Evolutionary conservation across 2,329 filamentous ascomycete genomes (phyloP), one percentile per base, ranked within the genome.

Genomic region (Cladophialophora immunda): DNA sequence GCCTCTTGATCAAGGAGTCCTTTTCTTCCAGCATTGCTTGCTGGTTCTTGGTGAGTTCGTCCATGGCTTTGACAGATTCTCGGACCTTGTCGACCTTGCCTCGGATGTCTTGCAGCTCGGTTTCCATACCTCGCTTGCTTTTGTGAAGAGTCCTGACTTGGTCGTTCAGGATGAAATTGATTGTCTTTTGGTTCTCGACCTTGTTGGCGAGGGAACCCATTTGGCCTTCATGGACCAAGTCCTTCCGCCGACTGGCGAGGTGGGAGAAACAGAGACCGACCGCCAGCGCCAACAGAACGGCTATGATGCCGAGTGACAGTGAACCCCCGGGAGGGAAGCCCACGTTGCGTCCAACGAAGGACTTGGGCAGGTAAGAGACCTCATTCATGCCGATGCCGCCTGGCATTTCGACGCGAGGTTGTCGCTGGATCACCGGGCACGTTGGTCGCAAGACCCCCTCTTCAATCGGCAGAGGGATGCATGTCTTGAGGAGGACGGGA

Each of bases 341-440:
- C 45, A 50, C 11, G 22, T 17, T 25, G 41, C 41, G 7, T 22
- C 8, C 17, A 9, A 7, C 45, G 22, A 13, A 25, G 11, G 19
- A 7, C 17, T 41, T 13, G 4, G 41, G 13, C 2, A 25, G 45
- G 13, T 19, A 25, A 50, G 8, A 1, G 45, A 15, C 22, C 9
- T 27, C 45, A 25, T 2, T 15, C 45, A 6, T 45, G 38, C 38
- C n/a, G 38, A 19, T 6, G 22, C 29, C 8, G 55, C 22, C 29
- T 47, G 17, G 7, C 45, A 59, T 22, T 38, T 59, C 22, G 29
- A 60, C 13, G 15, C 41, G 38, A 13, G 55, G 41, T 30, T 50
- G 30, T 8, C 41, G 41, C 25, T 64, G 55, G 4, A 64, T 32
- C 27, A 59, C 62, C 8, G 62, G 62, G 30, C 62, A 64, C n/a